Percentiles rank a stretch among this genome's conserved stretches.
phyloP scores from a whole-genome alignment of 768 basidiomycete species.

The Tylopilus vinaceipallidus region DNA sequence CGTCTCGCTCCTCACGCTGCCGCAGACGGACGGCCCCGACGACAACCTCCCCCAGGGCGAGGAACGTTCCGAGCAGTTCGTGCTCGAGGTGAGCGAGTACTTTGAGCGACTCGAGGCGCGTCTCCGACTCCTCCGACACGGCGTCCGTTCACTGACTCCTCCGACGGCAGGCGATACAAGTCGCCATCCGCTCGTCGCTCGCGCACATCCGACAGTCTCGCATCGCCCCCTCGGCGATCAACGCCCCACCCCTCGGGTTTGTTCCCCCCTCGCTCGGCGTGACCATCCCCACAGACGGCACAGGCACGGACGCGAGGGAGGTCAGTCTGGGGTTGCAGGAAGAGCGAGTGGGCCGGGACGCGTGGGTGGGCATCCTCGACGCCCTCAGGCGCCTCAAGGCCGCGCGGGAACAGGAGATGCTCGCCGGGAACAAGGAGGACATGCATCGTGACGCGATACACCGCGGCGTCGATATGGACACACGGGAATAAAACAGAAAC shows the following conservation, averaged over 20 bases:
- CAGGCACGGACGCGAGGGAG: slow-evolving; percentile 16
- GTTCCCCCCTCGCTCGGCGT: slow-evolving; percentile 79
- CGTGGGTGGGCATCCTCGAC: slow-evolving; percentile 73
- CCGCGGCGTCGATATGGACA: slow-evolving; percentile 17
- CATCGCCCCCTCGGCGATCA: slow-evolving; percentile 86
- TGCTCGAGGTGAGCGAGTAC: slow-evolving; percentile 81
- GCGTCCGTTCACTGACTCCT: no score
- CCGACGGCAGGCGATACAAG: slow-evolving; percentile 72
- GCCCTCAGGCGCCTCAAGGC: slow-evolving; percentile 65
- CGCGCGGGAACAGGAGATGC: slow-evolving; percentile 32
- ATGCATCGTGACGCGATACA: slow-evolving; percentile 8
- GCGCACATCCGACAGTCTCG: slow-evolving; percentile 80
- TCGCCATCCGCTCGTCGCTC: slow-evolving; percentile 70
- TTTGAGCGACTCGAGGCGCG: slow-evolving; percentile 78
- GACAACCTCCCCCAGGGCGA: slow-evolving; percentile 75
- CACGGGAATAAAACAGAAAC: slow-evolving; percentile 15
- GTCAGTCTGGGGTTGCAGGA: slow-evolving; percentile 70
- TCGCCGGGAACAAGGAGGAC: not conserved
- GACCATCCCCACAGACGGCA: slow-evolving; percentile 50
- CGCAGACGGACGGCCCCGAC: slow-evolving; percentile 71
- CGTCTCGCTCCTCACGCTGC: slow-evolving; percentile 76
- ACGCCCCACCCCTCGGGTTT: slow-evolving; percentile 69
- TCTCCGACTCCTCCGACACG: slow-evolving; percentile 21
- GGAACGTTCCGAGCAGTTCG: slow-evolving; percentile 83
- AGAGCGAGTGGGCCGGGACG: slow-evolving; percentile 70